These are phyloP conservation scores for Fusarium sororula DNA, from an alignment of 2,329 filamentous ascomycete species.

Conservation along the genomic window DNA sequence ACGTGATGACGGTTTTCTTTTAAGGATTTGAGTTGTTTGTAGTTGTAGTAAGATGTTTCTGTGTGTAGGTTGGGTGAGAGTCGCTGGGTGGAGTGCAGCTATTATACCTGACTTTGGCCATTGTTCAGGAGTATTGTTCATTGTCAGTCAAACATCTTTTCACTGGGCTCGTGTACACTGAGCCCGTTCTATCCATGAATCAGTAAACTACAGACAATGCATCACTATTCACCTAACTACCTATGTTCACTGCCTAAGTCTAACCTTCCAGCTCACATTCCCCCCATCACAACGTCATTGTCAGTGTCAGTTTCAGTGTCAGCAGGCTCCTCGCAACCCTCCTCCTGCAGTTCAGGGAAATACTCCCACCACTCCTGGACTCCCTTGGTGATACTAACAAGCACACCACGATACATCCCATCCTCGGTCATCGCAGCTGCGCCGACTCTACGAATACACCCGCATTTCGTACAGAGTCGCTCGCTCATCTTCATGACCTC, in stretches of 20 bases:
- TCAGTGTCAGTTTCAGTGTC: background rate
- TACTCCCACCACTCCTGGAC: background rate
- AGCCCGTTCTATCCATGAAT: rapidly evolving
- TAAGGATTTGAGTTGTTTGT: background rate
- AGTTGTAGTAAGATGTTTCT: background rate
- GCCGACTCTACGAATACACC: background rate
- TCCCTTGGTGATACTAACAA: background rate
- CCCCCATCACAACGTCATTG: background rate
- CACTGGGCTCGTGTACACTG: rapidly evolving
- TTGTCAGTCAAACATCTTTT: background rate
- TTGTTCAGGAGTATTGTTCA: background rate
- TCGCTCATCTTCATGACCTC: background rate
- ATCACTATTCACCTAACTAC: background rate
- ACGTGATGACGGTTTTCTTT: rapidly evolving
- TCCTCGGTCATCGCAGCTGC: background rate
- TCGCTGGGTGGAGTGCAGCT: rapidly evolving
- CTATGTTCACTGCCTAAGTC: background rate
- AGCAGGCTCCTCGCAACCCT: background rate
- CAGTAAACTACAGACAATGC: background rate
- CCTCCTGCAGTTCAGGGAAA: background rate
- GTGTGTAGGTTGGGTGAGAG: background rate
- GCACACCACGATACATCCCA: background rate
- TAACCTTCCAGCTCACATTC: background rate
- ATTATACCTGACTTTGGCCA: background rate
- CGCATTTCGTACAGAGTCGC: background rate